phyloP scores from a whole-genome alignment of 805 yeast species.

The Blastobotrys parvus region DNA sequence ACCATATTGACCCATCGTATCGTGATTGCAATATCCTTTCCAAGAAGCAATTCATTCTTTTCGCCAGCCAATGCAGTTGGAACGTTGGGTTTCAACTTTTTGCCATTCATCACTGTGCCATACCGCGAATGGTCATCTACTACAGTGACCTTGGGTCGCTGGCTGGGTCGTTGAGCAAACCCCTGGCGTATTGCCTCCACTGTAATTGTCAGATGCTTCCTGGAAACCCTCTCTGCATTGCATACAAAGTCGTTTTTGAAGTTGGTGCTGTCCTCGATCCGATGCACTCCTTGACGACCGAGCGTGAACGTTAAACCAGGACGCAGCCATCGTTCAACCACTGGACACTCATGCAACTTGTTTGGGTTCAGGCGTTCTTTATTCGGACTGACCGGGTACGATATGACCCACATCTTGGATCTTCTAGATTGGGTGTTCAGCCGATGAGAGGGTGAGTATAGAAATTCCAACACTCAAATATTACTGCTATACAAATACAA shows the following conservation, averaged over 20 bases:
- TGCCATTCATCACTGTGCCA: background rate
- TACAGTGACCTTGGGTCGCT: background rate
- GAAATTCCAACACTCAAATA: too few relatives aligned
- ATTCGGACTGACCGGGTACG: background rate
- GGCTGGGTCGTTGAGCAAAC: background rate
- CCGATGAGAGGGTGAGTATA: background rate
- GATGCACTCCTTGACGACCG: background rate
- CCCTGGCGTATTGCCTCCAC: background rate
- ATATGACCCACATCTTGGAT: background rate
- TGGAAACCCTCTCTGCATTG: background rate
- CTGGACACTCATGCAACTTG: background rate
- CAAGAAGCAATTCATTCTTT: background rate
- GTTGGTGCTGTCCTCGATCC: background rate
- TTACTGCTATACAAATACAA: background rate
- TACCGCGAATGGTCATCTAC: background rate
- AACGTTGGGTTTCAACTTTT: too few relatives aligned
- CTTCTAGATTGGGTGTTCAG: background rate
- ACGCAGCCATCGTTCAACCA: background rate
- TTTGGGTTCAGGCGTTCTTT: background rate
- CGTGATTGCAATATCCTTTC: constrained; percentile 3
- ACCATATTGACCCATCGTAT: constrained; percentile 22
- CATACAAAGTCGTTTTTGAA: background rate
- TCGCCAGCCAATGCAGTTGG: too few relatives aligned
- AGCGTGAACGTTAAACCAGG: background rate
- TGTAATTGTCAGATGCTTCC: background rate